These are phyloP conservation scores for Phallus indusiatus DNA, from an alignment of 768 basidiomycete genomes.

Conservation along the genomic window DNA sequence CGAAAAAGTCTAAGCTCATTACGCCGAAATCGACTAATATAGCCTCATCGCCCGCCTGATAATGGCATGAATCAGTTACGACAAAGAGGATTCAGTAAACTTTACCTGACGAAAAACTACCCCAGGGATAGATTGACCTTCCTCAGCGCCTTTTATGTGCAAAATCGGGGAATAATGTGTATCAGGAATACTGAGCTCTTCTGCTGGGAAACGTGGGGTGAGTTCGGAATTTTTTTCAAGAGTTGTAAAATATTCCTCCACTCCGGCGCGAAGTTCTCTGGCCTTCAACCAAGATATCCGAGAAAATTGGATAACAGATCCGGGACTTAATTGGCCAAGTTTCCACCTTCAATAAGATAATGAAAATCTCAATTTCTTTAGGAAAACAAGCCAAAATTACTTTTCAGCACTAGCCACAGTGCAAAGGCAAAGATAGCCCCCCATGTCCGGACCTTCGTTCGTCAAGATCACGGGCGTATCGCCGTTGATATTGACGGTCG, in stretches of 20 bases:
- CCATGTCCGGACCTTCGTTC: conserved; percentile 55
- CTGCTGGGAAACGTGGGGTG: not conserved
- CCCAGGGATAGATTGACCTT: conserved; percentile 15
- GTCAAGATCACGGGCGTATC: conserved; percentile 61
- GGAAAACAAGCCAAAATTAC: conserved; percentile 23
- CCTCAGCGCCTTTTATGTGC: conserved; percentile 17
- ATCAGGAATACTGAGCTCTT: conserved; percentile 10
- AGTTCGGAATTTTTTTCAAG: conserved; percentile 14
- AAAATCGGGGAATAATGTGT: conserved; percentile 27
- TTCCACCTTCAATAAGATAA: conserved; percentile 43
- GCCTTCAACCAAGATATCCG: conserved; percentile 38
- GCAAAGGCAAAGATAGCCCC: conserved; percentile 50
- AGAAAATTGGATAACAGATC: conserved; percentile 42
- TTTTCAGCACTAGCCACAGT: conserved; percentile 42
- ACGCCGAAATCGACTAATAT: conserved; percentile 56
- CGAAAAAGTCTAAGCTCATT: conserved; percentile 40
- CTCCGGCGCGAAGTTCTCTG: conserved; percentile 16
- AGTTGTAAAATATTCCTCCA: conserved; percentile 23
- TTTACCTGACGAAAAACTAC: conserved; percentile 48
- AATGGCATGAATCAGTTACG: not conserved
- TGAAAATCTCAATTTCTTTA: not conserved
- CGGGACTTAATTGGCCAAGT: conserved; percentile 54
- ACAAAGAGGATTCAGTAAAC: not conserved
- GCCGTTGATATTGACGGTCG: conserved; percentile 54
- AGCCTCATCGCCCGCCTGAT: conserved; percentile 51